phyloP scores from a whole-genome alignment of 768 basidiomycete genomes.

The Lactarius trivialis region DNA sequence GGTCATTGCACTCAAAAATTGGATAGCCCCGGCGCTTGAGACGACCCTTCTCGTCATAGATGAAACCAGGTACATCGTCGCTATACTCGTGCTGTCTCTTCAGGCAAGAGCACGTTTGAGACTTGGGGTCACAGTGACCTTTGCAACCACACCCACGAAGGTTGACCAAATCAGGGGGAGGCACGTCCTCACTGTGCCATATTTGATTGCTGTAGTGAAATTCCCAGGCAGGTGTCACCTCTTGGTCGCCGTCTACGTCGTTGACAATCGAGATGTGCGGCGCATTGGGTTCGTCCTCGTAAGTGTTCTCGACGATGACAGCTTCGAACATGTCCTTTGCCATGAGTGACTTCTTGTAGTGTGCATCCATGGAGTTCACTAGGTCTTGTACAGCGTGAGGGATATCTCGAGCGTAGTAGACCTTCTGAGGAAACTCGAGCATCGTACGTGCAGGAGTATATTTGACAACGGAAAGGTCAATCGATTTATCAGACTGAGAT shows the following conservation, averaged over 20 bases:
- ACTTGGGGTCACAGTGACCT: conserved; percentile 69
- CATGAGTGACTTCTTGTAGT: conserved; percentile 36
- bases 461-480: conserved; percentile 10
- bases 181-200: conserved; percentile 65
- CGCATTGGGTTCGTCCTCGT: conserved; percentile 59
- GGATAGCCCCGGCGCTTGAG: conserved; percentile 46
- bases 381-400: conserved; percentile 59
- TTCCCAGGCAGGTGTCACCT: conserved; percentile 74
- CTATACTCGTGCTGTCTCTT: conserved; percentile 45
- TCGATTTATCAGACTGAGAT: not conserved
- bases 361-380: conserved; percentile 46
- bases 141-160: conserved; percentile 68
- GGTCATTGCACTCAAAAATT: conserved; percentile 81
- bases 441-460: conserved; percentile 18
- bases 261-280: conserved; percentile 66
- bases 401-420: conserved; percentile 42
- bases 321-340: conserved; percentile 55
- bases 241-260: conserved; percentile 45
- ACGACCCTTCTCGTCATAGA: conserved; percentile 57
- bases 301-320: conserved; percentile 58
- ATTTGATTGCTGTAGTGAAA: conserved; percentile 83
- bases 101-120: conserved; percentile 66
- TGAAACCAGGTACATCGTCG: conserved; percentile 47
- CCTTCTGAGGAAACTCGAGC: conserved; percentile 24
- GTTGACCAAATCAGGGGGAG: conserved; percentile 50